Base-by-base conservation (phyloP, 352 stramenopile species). In the Globisporangium viniferum region DNA sequence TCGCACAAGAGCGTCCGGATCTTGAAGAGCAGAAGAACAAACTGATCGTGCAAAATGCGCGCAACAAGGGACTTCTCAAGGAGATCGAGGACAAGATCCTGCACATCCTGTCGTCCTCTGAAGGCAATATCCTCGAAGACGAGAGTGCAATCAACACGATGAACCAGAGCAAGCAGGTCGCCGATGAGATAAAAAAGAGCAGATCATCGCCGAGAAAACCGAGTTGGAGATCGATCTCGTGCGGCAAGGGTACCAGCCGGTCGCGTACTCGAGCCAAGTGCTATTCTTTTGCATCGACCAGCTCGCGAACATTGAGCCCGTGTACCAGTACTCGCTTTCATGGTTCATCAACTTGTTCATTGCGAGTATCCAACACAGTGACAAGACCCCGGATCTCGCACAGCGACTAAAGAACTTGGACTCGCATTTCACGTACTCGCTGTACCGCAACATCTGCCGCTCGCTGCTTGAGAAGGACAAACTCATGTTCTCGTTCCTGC, bases 51-150 rank as follows among this genome's bases (percentile, higher is more conserved):
- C 90, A 97, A 63, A 94, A 87, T 36, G 94, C 94, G 14, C 88
- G 92, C 36, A 98, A 98, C 74, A 97, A 97, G 64, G 80, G 82
- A 0, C 73, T 96, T 59, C 81, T 98, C 14, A 98, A 98, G 67
- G 92, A 97, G 51, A 98, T 98, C 60, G 94, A 98, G 73, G 92
- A 98, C 72, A 95, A 93, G 58, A 98, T 98, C 54, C 77, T 98
- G 31, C 82, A 97, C 60, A 97, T 98, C 73, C 67, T 98, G 46
- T 94, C 81, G 14, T 91, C 84, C 1, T 97, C 91, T 0, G 81
- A 97, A 64, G 94, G 93, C 39, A 98, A 98, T 64, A 98, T 98
- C 36, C 74, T 98, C 10, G 94, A 98, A 68, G 90, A 98, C 64
- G 88, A 97, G 73, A 86, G 92, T 14, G 92, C 91, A 20, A 98